Evolutionary conservation across 2,329 filamentous ascomycete genomes (phyloP).

Genomic region (Penicillium glabrum): DNA sequence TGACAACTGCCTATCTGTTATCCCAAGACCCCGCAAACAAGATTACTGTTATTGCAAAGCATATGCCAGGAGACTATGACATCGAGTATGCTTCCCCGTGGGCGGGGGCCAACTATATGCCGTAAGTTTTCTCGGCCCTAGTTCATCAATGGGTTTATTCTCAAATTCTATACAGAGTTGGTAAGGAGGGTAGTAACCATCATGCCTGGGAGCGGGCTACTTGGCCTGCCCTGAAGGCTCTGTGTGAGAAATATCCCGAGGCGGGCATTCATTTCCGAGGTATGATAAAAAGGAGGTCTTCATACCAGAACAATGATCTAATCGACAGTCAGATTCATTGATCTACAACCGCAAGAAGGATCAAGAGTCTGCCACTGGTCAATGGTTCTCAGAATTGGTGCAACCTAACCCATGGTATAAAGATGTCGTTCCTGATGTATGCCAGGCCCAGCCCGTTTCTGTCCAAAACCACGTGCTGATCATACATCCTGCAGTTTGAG

Average conservation of each 20-base stretch:
- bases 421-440: slow-evolving; percentile 66
- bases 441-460: slow-evolving; percentile 12
- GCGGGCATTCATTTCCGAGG: slow-evolving; percentile 79
- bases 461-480: neutral
- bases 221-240: slow-evolving; percentile 61
- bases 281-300: slow-evolving; percentile 24
- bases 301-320: neutral
- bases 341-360: slow-evolving; percentile 67
- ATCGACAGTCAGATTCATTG: slow-evolving; percentile 41
- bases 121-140: slow-evolving; percentile 51
- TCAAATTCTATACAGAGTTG: slow-evolving; percentile 31
- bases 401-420: slow-evolving; percentile 71
- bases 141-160: neutral
- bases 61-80: slow-evolving; percentile 92
- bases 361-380: slow-evolving; percentile 50
- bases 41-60: slow-evolving; percentile 75
- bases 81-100: slow-evolving; percentile 88
- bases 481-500: slow-evolving; percentile 52
- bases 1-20: slow-evolving; percentile 64
- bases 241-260: slow-evolving; percentile 67
- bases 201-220: slow-evolving; percentile 62
- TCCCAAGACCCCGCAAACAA: slow-evolving; percentile 56
- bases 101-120: slow-evolving; percentile 79
- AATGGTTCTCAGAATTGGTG: slow-evolving; percentile 68
- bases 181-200: slow-evolving; percentile 37